phyloP scores from a whole-genome alignment of 108 stramenopile genomes.

The Nitzschia sp. region DNA sequence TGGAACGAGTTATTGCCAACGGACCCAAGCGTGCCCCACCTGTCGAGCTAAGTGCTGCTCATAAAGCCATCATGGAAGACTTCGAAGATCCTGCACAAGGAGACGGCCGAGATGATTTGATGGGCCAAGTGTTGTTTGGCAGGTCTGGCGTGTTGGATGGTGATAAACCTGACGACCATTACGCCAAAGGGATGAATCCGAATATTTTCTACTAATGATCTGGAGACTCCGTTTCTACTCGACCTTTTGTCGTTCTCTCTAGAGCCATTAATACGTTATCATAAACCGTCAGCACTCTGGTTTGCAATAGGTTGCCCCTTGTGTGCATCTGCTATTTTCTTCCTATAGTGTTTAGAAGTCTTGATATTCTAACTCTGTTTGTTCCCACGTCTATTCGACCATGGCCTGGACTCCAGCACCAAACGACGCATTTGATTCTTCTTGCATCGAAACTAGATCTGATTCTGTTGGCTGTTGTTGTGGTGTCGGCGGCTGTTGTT shows the following conservation, averaged over 20 bases:
- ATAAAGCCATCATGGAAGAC: constrained; percentile 54
- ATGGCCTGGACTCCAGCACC: constrained; percentile 1
- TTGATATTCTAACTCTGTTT: too few species aligned
- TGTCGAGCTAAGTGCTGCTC: constrained; percentile 30
- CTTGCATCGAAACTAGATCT: constrained; percentile 40
- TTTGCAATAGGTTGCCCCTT: too few species aligned
- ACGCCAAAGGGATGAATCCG: not conserved
- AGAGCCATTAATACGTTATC: too few species aligned
- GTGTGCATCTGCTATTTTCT: too few species aligned
- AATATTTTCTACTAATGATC: not conserved
- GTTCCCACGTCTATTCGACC: constrained; percentile 1
- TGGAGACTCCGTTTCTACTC: too few species aligned
- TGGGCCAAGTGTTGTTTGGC: constrained; percentile 57
- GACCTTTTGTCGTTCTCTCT: too few species aligned
- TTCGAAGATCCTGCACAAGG: constrained; percentile 31
- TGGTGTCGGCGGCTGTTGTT: not conserved
- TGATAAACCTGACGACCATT: not conserved
- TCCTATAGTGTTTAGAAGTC: too few species aligned
- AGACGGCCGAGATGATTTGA: constrained; percentile 31
- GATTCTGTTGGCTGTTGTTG: not conserved
- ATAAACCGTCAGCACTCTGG: too few species aligned
- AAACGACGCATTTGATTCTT: constrained; percentile 42
- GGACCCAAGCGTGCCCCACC: constrained; percentile 6
- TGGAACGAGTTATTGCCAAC: constrained; percentile 31
- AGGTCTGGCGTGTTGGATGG: constrained; percentile 39